phyloP scores from a whole-genome alignment of 352 stramenopile species.

The Hyaloperonospora brassicae region DNA sequence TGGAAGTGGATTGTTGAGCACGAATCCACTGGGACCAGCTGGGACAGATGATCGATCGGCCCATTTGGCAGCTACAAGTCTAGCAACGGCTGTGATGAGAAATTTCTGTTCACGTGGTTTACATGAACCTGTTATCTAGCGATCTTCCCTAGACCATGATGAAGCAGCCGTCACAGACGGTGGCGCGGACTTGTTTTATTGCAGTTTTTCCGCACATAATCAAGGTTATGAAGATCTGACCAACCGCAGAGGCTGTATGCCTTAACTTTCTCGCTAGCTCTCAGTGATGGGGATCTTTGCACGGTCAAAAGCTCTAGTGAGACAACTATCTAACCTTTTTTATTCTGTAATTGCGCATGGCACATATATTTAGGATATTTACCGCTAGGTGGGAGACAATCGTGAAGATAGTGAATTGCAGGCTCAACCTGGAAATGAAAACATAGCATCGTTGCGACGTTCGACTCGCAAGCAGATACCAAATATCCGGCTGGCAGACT shows the following conservation, averaged over 20 bases:
- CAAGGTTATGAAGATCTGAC: neutral
- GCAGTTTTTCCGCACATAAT: slow-evolving; percentile 1
- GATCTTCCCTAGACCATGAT: neutral
- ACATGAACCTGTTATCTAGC: too few relatives aligned
- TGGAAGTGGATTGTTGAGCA: slow-evolving; percentile 5
- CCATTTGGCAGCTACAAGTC: neutral
- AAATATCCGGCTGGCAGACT: neutral
- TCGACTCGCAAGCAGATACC: slow-evolving; percentile 7
- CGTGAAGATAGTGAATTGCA: neutral
- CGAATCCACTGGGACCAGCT: slow-evolving; percentile 7
- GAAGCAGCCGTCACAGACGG: slow-evolving; percentile 4
- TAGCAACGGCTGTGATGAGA: too few relatives aligned
- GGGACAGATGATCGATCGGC: slow-evolving; percentile 6
- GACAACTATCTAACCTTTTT: neutral
- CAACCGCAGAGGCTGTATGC: slow-evolving; percentile 4
- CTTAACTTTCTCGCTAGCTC: slow-evolving; percentile 2
- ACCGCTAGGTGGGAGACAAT: neutral
- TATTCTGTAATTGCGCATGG: slow-evolving; percentile 8
- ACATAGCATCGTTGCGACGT: slow-evolving; percentile 5
- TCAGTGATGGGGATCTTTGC: slow-evolving; percentile 8
- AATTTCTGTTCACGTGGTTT: too few relatives aligned
- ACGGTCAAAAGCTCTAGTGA: neutral
- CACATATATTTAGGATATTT: neutral
- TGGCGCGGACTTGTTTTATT: slow-evolving; percentile 3
- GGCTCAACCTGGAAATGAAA: neutral